Conservation (phyloP, 345 rosid genomes). For the Eutrema heterophyllum region DNA sequence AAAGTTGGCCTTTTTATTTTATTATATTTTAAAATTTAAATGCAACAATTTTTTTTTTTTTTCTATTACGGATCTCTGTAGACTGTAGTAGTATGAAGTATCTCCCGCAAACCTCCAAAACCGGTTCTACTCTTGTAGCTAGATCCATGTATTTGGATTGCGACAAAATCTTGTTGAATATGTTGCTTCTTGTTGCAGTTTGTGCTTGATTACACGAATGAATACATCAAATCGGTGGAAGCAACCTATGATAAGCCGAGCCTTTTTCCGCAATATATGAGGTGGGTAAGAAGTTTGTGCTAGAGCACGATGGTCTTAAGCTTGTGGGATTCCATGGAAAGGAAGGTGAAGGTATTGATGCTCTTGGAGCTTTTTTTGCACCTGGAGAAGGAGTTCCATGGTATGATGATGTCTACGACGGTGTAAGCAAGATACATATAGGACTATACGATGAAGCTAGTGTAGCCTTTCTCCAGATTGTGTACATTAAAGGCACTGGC, state of each 20-base stretch:
- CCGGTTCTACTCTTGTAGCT: background rate
- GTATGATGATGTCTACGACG: slow-evolving; percentile 18
- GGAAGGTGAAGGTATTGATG: slow-evolving; percentile 7
- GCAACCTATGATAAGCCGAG: background rate
- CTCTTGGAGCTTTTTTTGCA: slow-evolving; percentile 19
- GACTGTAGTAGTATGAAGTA: background rate
- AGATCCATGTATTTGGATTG: background rate
- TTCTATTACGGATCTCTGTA: background rate
- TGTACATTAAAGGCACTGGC: no score
- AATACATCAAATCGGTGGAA: slow-evolving; percentile 17
- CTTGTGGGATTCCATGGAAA: slow-evolving; percentile 24
- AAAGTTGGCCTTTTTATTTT: no score
- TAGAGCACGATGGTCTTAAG: background rate
- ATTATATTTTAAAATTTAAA: no score
- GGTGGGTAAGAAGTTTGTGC: slow-evolving; percentile 4
- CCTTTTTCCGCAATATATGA: background rate
- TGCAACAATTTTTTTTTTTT: no score
- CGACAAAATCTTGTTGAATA: background rate
- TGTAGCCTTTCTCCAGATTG: no score
- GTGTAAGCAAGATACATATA: background rate
- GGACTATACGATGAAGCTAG: no score
- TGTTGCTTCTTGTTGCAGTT: background rate
- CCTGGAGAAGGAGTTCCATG: slow-evolving; percentile 2
- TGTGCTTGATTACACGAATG: slow-evolving; percentile 9
- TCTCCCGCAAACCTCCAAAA: background rate